These are phyloP conservation scores for Elsinoe ampelina DNA, from an alignment of 2,329 filamentous ascomycete genomes.

Conservation along the genomic window DNA sequence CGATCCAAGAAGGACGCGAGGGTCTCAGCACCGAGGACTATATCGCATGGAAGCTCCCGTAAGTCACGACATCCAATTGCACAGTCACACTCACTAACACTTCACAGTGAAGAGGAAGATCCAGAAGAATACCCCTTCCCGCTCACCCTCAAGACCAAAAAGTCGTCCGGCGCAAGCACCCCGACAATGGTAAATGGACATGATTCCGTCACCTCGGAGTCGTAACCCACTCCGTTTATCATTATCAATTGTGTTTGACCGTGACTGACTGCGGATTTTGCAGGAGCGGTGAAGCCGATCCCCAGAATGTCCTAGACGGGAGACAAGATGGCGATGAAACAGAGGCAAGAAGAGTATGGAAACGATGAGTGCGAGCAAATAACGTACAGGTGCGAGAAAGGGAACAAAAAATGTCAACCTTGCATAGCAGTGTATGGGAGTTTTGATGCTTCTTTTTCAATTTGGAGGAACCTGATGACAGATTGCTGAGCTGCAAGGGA, in stretches of 20 bases:
- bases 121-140: slow-evolving; percentile 67
- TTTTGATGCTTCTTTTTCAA: background rate
- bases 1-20: slow-evolving; percentile 86
- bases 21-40: slow-evolving; percentile 94
- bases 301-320: background rate
- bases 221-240: slow-evolving; percentile 1
- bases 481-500: background rate
- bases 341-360: background rate
- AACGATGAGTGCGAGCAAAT: no score
- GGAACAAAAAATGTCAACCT: slow-evolving; percentile 5
- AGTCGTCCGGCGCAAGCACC: slow-evolving; percentile 18
- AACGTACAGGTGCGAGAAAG: background rate
- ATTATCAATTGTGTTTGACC: background rate
- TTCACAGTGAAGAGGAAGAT: slow-evolving; percentile 77
- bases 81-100: slow-evolving; percentile 24
- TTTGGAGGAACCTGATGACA: background rate
- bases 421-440: slow-evolving; percentile 9
- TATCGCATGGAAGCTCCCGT: slow-evolving; percentile 94
- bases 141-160: slow-evolving; percentile 50
- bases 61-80: slow-evolving; percentile 43
- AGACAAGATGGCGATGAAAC: background rate
- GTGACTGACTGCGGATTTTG: background rate
- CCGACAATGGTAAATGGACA: slow-evolving; percentile 19
- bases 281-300: slow-evolving; percentile 4
- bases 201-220: slow-evolving; percentile 12